Evolutionary conservation across 2,329 filamentous ascomycete genomes (phyloP), one percentile per base, ranked within the genome.

Genomic region (Alternaria ethzedia): DNA sequence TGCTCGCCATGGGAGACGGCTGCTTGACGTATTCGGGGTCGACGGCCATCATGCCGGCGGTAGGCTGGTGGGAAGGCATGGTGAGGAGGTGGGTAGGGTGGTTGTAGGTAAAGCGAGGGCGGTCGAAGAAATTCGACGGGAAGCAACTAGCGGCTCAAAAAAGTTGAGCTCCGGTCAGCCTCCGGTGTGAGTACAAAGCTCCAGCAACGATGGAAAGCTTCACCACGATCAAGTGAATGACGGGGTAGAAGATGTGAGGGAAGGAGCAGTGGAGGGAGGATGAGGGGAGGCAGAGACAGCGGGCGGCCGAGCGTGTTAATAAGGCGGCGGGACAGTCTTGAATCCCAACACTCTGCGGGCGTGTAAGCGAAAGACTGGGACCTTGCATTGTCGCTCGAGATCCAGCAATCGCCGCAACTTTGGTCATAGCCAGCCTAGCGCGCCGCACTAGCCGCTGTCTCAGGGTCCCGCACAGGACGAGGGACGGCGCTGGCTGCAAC

Each of bases 21-120:
- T 84, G 80, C 56, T 82, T 81, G 65, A 82, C 75, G 69, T 79
- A 84, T 66, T 83, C 77, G 64, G 84, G 83, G 77, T 85, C 82
- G 70, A 85, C 79, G 74, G 84, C 84, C 70, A 79, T 70, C 70
- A 82, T 78, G 78, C 82, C 82, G 56, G 82, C 81, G 63, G 79
- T 80, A 63, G 84, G 80, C 72, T 86, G 85, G 74, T 83, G 82
- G 47, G 84, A 86, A 74, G 84, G 83, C 85, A 86, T 87, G 68
- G 32, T 72, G 61, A 23, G 45, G 32, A 52, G 10, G 63, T 46
- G 25, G 61, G 47, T 20, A 58, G 56, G 25, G 60, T 41, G 25
- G 44, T 36, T 32, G 46, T 62, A 56, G 68, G 57, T 61, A 62
- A 66, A 73, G 67, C 47, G 66, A 63, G 62, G 57, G 60, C 62